phyloP scores from a whole-genome alignment of 768 basidiomycete genomes.

The Russula olivacea region DNA sequence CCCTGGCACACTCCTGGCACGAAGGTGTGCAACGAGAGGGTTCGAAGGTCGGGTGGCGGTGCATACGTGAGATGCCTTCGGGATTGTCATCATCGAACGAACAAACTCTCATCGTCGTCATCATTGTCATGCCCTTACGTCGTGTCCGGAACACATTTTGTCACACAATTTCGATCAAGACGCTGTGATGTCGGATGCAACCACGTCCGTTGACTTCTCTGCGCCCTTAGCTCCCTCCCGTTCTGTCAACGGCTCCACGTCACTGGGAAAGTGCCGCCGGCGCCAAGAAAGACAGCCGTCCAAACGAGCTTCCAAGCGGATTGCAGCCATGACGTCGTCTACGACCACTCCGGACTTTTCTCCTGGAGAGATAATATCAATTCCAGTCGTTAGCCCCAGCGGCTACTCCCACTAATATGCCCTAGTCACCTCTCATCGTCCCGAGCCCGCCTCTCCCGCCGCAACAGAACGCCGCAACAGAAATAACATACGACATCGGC shows the following conservation, averaged over 20 bases:
- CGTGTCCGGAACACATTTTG: slow-evolving; percentile 7
- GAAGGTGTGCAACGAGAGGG: too few relatives aligned
- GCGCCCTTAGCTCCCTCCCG: background rate
- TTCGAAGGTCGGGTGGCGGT: too few relatives aligned
- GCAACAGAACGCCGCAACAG: slow-evolving; percentile 31
- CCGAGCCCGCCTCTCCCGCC: slow-evolving; percentile 27
- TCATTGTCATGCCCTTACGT: background rate
- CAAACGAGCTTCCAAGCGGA: background rate
- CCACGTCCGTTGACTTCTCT: background rate
- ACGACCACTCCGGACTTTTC: background rate
- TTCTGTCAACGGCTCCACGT: background rate
- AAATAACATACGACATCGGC: slow-evolving; percentile 27
- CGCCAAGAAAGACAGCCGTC: background rate
- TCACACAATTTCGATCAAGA: background rate
- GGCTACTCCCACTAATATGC: too few relatives aligned
- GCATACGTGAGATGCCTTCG: too few relatives aligned
- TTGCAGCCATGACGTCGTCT: background rate
- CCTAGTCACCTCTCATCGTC: background rate
- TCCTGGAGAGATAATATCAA: background rate
- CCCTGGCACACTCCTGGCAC: too few relatives aligned
- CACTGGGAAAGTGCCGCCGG: background rate
- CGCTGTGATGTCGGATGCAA: slow-evolving; percentile 6
- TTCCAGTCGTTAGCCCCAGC: background rate
- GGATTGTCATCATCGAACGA: too few relatives aligned
- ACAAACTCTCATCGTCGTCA: too few relatives aligned